A percentile compares a stretch with the other conserved stretches of the same genome.
Evolutionary conservation across 2,329 filamentous ascomycete species (phyloP).

Genomic region (Fusarium domesticum): DNA sequence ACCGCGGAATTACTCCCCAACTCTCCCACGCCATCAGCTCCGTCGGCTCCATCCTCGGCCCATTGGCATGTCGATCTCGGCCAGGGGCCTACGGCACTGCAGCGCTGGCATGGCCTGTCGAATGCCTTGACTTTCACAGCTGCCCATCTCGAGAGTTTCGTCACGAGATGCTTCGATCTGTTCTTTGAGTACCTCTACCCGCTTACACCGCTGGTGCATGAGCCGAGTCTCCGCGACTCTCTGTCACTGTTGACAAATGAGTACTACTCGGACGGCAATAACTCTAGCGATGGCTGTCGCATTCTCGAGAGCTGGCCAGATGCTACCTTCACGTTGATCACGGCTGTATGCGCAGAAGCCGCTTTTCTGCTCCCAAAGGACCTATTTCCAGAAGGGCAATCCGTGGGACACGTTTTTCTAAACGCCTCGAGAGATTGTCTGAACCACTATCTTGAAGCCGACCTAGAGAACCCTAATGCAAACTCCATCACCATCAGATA

Average conservation of each 20-base stretch:
- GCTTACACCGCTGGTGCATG: slow-evolving; percentile 41
- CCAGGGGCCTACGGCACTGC: slow-evolving; percentile 19
- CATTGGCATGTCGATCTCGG: too few species aligned
- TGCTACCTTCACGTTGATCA: slow-evolving; percentile 41
- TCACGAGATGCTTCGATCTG: slow-evolving; percentile 37
- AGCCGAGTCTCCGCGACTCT: slow-evolving; percentile 38
- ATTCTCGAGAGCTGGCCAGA: slow-evolving; percentile 35
- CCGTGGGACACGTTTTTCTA: slow-evolving; percentile 38
- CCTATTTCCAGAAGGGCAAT: slow-evolving; percentile 39
- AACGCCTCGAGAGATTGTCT: slow-evolving; percentile 39
- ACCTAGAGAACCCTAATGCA: slow-evolving; percentile 41
- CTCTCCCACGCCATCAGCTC: slow-evolving; percentile 18
- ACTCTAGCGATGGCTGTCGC: slow-evolving; percentile 1
- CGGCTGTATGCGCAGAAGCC: slow-evolving; percentile 43
- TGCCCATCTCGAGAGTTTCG: slow-evolving; percentile 25
- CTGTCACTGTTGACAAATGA: slow-evolving; percentile 32
- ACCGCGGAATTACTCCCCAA: slow-evolving; percentile 18
- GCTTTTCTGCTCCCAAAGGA: slow-evolving; percentile 40
- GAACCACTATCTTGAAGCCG: slow-evolving; percentile 39
- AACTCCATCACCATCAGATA: slow-evolving; percentile 44
- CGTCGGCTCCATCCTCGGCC: slow-evolving; percentile 13
- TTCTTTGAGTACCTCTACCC: slow-evolving; percentile 45
- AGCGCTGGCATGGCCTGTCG: slow-evolving; percentile 31
- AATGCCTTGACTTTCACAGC: slow-evolving; percentile 25
- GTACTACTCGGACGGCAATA: too few species aligned